Base-by-base conservation (phyloP, 768 basidiomycete genomes). In the Naganishia antarctica region DNA sequence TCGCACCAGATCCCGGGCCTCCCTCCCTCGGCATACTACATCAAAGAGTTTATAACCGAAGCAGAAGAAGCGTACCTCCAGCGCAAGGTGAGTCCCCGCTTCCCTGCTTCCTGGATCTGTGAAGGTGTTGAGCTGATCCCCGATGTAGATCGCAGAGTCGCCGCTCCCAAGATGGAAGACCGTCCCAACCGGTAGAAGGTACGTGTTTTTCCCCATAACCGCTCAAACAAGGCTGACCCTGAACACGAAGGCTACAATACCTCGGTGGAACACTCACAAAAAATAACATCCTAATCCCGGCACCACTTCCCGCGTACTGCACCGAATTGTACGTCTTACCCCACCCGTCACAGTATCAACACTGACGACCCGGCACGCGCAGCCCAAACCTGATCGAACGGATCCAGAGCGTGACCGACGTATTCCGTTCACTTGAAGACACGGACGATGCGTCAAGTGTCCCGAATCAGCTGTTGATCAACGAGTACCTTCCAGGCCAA, bases 401-500 rank as follows among this genome's bases (percentile, higher is more conserved):
- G 44, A 84, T 96, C 43, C 81, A 80, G 68, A 78, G 74, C 12
- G 70, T 73, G 32, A 87, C 87, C 6, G 85, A 85, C 1, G 83
- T 79, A 0, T 91, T 91, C 73, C n/a, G 71, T 69, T 45, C 85
- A 86, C 61, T 48, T 31, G n/a, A 13, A 49, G 63, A 15, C 23
- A 43, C 48, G 13, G 58, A 51, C 58, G 57, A 29, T 12, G 63
- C 7, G 46, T 21, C 29, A 46, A 80, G 81, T 16, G 80, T 78
- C 37, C 89, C 91, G 9, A 97, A 96, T 79, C 91, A 97, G 78
- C 81, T 96, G 65, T 87, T 93, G 64, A 80, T 94, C 70, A 92
- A 92, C 74, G 89, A 94, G 85, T 97, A 97, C 77, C 82, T 85
- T 18, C 83, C 90, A 8, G 90, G 89, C 1, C 91, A 96, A 79